phyloP scores from a whole-genome alignment of 1,139 yeast species.

The Scheffersomyces titani region DNA sequence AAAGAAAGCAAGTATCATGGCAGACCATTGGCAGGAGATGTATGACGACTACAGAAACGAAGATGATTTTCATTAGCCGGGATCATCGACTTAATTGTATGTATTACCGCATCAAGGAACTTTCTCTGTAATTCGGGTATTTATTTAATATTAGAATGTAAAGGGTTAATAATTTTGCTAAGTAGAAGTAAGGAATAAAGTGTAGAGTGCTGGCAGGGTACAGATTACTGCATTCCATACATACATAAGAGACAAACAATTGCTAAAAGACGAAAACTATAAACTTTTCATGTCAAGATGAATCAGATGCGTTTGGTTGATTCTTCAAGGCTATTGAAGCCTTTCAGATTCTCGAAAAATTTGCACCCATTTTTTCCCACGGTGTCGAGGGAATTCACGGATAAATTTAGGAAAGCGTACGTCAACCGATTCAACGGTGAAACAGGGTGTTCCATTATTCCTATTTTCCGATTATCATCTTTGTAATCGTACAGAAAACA shows the following conservation, averaged over 20 bases:
- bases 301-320: neutral
- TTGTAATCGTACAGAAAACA: neutral
- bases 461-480: neutral
- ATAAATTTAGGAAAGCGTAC: neutral
- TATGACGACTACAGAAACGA: slow-evolving; percentile 45
- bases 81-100: neutral
- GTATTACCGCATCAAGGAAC: neutral
- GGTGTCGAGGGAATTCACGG: neutral
- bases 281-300: neutral
- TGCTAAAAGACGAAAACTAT: neutral
- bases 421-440: neutral
- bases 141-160: neutral
- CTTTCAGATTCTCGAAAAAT: neutral
- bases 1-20: slow-evolving; percentile 21
- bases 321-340: neutral
- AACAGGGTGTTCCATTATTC: neutral
- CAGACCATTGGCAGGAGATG: slow-evolving; percentile 36
- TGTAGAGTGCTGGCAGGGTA: neutral
- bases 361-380: neutral
- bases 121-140: neutral
- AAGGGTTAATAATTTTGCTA: too few species aligned
- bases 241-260: too few species aligned
- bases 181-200: neutral
- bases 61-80: slow-evolving; percentile 27
- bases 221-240: neutral